Base-by-base conservation (phyloP, 192 early-diverging fungal species). In the Entomortierella chlamydospora region DNA sequence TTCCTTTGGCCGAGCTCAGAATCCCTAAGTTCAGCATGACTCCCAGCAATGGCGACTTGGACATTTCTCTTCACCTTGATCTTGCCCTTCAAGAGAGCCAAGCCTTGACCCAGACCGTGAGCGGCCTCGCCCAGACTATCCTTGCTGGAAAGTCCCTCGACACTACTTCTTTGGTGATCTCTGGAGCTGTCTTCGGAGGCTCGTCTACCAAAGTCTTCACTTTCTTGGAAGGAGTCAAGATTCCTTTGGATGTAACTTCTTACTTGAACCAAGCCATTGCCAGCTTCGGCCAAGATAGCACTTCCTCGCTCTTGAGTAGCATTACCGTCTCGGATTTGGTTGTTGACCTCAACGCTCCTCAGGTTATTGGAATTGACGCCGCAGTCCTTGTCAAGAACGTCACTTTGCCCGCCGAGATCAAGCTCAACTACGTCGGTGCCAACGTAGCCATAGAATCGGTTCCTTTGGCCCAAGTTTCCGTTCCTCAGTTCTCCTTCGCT, bases 361-460 rank as follows among this genome's bases (percentile, higher is more conserved):
- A 68, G 43, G 73, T 69, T 23, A 57, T 78, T 39, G 66, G 67
- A 26, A 64, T 78, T 3, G 73, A 78, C 41, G 73, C 73, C 58
- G 30, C 53, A 6, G 54, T 77, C 47, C 60, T 68, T 15, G 60
- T 77, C 63, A 67, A 62, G 64, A 77, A 77, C 55, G 29, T 77
- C 13, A 52, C 60, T 4, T 41, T 77, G 22, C 73, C 73, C 25
- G 73, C 73, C 33, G 28, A 77, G 60, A 68, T 77, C 49, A 63
- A 77, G 42, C 58, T 77, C 51, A 77, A 77, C 66, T 77, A 77
- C 52, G 66, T 77, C 28, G 73, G 73, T 51, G 55, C 61, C 61
- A 68, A 68, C 28, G 7, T 57, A 29, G 66, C 47, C 13, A 68
- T 77, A 31, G 56, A 55, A 33, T 45, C 52, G 11, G 51, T 77